Evolutionary conservation across 2,329 filamentous ascomycete species (phyloP).

Genomic region (Phaeosphaeria sp.): DNA sequence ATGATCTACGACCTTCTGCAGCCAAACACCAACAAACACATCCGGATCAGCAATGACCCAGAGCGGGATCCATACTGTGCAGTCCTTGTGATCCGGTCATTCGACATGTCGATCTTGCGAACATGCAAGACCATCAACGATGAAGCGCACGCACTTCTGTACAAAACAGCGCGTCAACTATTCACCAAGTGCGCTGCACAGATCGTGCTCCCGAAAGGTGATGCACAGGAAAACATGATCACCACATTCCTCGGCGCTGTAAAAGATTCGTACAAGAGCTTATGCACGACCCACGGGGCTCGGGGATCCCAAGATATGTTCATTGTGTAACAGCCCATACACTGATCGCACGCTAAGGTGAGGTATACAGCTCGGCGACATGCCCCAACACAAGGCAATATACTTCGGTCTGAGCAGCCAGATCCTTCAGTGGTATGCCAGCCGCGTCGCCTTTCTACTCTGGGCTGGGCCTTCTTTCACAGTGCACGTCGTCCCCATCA

Average conservation of each 20-base stretch:
- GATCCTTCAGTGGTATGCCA: background rate
- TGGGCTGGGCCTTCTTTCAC: background rate
- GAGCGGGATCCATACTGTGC: background rate
- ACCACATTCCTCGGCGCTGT: background rate
- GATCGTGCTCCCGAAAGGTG: background rate
- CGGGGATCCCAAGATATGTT: background rate
- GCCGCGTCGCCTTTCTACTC: background rate
- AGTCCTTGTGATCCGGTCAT: background rate
- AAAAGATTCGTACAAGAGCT: background rate
- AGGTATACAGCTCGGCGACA: background rate
- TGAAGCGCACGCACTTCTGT: background rate
- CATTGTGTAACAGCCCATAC: background rate
- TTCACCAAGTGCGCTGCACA: background rate
- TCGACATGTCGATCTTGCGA: background rate
- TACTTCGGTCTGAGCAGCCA: background rate
- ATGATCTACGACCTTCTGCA: background rate
- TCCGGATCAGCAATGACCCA: background rate
- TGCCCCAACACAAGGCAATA: background rate
- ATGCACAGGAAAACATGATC: background rate
- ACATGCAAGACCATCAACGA: background rate
- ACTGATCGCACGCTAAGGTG: background rate
- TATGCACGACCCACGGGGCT: background rate
- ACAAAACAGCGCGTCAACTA: background rate
- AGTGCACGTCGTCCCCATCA: background rate
- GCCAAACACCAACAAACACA: background rate